A percentile compares a stretch with the other conserved stretches of the same genome.
These are phyloP conservation scores for Aspergillus sclerotioniger DNA, from an alignment of 495 filamentous ascomycete genomes.

Conservation along the genomic window DNA sequence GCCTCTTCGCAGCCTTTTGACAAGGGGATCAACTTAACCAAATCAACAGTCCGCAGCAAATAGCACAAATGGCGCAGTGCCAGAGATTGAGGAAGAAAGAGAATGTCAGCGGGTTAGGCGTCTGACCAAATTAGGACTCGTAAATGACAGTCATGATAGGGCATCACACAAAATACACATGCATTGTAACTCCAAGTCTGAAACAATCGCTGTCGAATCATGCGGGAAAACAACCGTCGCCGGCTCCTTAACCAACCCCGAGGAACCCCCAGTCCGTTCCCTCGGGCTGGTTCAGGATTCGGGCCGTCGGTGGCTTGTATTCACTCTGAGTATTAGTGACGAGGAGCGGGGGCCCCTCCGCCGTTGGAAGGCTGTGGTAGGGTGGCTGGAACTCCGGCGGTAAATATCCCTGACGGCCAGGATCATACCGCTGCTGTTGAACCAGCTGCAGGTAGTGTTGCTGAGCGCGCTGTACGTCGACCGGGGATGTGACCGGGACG, in stretches of 20 bases:
- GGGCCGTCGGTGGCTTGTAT: conserved; percentile 39
- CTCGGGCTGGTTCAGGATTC: conserved; percentile 43
- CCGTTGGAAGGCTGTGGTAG: conserved; percentile 30
- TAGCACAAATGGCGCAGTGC: too few species aligned
- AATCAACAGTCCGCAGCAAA: neutral
- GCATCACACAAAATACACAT: conserved; percentile 1
- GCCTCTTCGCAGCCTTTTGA: neutral
- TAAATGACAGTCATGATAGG: conserved; percentile 7
- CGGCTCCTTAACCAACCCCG: conserved; percentile 39
- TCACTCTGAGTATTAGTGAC: conserved; percentile 35
- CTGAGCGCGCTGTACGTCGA: conserved; percentile 34
- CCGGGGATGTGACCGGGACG: conserved; percentile 32
- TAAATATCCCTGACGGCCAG: conserved; percentile 34
- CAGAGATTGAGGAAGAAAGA: conserved; percentile 7
- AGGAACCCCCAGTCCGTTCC: conserved; percentile 49
- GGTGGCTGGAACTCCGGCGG: conserved; percentile 37
- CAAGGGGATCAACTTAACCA: neutral
- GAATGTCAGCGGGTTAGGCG: conserved; percentile 7
- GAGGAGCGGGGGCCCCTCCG: conserved; percentile 38
- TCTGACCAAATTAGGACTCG: conserved; percentile 4
- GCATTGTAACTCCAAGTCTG: neutral
- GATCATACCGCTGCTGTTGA: conserved; percentile 40
- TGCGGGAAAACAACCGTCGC: neutral
- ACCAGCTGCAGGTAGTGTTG: conserved; percentile 42
- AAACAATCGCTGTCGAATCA: neutral